These are phyloP conservation scores for Pyracantha coccinea DNA, from an alignment of 331 rosid genomes.

Conservation along the genomic window DNA sequence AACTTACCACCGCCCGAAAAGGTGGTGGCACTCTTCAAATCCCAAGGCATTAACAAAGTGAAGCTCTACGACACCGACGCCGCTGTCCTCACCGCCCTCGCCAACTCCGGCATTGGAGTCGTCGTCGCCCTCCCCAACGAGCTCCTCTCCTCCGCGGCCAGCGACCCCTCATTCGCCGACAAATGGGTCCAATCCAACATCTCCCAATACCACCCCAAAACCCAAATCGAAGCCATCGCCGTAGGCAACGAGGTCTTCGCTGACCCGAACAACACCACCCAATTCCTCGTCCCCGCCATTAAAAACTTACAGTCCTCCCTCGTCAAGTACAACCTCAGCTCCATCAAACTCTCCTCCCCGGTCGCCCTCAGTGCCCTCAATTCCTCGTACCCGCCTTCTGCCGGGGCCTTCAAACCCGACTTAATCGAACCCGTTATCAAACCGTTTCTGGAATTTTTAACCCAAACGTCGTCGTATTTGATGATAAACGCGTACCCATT, in stretches of 20 bases:
- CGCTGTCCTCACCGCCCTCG: slow-evolving; percentile 43
- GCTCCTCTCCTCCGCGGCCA: slow-evolving; percentile 57
- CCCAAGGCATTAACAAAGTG: slow-evolving; percentile 46
- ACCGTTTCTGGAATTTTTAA: slow-evolving; percentile 54
- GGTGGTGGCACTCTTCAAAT: slow-evolving; percentile 57
- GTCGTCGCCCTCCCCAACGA: slow-evolving; percentile 63
- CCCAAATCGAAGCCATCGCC: slow-evolving; percentile 64
- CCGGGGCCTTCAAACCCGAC: slow-evolving; percentile 71
- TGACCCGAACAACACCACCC: slow-evolving; percentile 54
- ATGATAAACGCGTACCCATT: slow-evolving; percentile 82
- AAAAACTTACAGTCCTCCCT: slow-evolving; percentile 52
- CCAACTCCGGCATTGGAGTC: slow-evolving; percentile 47
- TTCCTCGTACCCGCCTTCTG: slow-evolving; percentile 62
- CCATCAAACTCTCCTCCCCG: slow-evolving; percentile 65
- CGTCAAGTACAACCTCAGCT: slow-evolving; percentile 24
- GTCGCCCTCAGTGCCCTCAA: slow-evolving; percentile 56
- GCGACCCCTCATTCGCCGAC: slow-evolving; percentile 61
- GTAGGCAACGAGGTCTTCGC: slow-evolving; percentile 85
- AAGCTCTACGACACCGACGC: slow-evolving; percentile 77
- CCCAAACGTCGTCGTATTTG: slow-evolving; percentile 44
- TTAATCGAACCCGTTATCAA: slow-evolving; percentile 57
- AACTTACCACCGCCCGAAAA: slow-evolving; percentile 45
- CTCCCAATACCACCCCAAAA: slow-evolving; percentile 42
- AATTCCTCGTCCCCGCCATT: slow-evolving; percentile 69
- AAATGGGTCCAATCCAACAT: slow-evolving; percentile 64